Conservation (phyloP, 345 rosid genomes). For the Salix arbutifolia region DNA sequence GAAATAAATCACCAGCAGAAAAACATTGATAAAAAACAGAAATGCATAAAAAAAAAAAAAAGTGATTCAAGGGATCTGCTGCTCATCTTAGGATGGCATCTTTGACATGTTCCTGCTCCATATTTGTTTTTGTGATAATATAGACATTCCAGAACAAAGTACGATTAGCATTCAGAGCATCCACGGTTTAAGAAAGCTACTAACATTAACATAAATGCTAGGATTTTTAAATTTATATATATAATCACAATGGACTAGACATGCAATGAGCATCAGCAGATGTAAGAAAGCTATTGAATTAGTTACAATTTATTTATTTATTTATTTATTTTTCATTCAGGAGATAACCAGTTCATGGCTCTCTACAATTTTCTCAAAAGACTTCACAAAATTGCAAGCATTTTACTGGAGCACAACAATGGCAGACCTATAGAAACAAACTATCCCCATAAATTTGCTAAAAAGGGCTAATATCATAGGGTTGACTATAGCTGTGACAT, state of each 20-base stretch:
- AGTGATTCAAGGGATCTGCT: no score
- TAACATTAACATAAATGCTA: no score
- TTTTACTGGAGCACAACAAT: background rate
- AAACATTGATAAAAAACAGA: no score
- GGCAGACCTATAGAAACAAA: constrained; percentile 19
- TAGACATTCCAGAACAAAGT: no score
- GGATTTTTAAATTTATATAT: no score
- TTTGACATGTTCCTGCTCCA: no score
- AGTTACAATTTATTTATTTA: background rate
- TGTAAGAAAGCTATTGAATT: background rate
- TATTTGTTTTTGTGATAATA: no score
- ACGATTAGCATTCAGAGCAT: no score
- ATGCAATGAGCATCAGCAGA: background rate
- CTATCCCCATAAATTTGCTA: constrained; percentile 56
- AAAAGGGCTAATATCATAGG: constrained; percentile 53
- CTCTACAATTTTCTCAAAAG: constrained; percentile 39
- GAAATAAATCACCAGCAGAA: no score
- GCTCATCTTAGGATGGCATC: no score
- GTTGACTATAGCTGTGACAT: constrained; percentile 23
- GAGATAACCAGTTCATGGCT: constrained; percentile 12
- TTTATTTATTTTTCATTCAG: background rate
- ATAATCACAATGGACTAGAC: background rate
- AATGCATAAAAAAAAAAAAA: no score
- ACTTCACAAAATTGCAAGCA: constrained; percentile 26
- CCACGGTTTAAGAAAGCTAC: background rate